A percentile compares a stretch with the other conserved stretches of the same genome.
Conservation (phyloP, 1,284 basidiomycete genomes). For the Moesziomyces globuligerus region DNA sequence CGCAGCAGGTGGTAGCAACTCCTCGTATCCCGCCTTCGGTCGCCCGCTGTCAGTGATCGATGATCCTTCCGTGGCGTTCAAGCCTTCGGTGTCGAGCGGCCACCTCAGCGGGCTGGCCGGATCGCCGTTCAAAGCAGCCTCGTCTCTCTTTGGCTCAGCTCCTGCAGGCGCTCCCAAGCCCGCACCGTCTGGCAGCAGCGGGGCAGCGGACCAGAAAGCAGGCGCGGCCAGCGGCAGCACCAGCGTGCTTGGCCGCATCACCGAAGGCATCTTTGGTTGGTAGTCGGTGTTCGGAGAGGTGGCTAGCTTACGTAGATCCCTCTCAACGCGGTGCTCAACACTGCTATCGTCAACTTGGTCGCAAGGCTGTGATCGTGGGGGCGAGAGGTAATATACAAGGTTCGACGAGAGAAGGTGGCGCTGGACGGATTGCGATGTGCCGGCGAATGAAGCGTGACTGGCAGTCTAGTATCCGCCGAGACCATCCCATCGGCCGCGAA, state of each 20-base stretch:
- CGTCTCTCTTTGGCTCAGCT: constrained; percentile 38
- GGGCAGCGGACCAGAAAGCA: constrained; percentile 10
- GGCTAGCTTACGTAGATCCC: too few species aligned
- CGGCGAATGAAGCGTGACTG: background rate
- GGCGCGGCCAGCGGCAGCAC: constrained; percentile 9
- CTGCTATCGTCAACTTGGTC: too few species aligned
- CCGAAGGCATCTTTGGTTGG: constrained; percentile 62
- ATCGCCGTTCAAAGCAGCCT: constrained; percentile 47
- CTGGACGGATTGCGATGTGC: background rate
- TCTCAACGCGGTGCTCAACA: too few species aligned
- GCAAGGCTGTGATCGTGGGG: background rate
- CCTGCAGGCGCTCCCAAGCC: constrained; percentile 18
- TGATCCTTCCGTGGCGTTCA: constrained; percentile 37
- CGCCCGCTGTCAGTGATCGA: constrained; percentile 45
- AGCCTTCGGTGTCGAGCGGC: constrained; percentile 28
- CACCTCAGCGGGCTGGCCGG: constrained; percentile 25
- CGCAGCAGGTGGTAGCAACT: constrained; percentile 4
- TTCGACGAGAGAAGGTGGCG: background rate
- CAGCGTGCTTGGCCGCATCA: constrained; percentile 48
- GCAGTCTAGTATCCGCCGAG: constrained; percentile 58
- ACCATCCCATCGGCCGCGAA: constrained; percentile 66
- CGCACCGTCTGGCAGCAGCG: constrained; percentile 2
- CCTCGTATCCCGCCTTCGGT: constrained; percentile 33
- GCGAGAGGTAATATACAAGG: background rate
- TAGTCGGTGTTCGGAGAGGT: constrained; percentile 4